phyloP scores from a whole-genome alignment of 352 stramenopile genomes.

The Discostella stelligera region DNA sequence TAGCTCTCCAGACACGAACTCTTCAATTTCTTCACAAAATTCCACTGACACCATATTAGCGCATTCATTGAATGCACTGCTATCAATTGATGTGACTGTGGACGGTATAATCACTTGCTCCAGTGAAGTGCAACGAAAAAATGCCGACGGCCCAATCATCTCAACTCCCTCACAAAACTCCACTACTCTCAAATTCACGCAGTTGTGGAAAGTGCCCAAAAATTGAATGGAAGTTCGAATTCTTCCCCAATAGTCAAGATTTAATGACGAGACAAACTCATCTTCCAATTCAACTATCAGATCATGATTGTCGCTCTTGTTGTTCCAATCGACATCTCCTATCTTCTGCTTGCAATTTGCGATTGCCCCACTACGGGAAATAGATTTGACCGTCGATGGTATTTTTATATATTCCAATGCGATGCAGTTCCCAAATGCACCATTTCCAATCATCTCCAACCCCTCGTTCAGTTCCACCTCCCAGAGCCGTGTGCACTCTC shows the following conservation, averaged over 20 bases:
- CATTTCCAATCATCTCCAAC: constrained; percentile 1
- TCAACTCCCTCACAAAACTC: not conserved
- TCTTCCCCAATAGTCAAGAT: no score
- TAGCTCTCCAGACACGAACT: no score
- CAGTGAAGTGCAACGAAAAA: constrained; percentile 1
- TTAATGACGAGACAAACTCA: no score
- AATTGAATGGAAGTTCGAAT: no score
- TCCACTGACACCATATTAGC: no score
- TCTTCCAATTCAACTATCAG: not conserved
- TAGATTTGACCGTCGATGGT: constrained; percentile 5
- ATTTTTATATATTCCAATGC: not conserved
- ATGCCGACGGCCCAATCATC: not conserved
- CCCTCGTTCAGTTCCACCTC: constrained; percentile 1
- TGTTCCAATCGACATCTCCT: not conserved
- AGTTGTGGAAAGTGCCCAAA: not conserved
- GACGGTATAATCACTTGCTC: not conserved
- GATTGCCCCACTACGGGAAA: not conserved
- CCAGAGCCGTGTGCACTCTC: not conserved
- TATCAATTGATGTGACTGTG: not conserved
- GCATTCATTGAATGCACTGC: not conserved
- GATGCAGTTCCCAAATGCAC: constrained; percentile 5
- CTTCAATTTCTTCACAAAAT: no score
- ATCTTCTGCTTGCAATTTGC: not conserved
- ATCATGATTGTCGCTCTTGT: not conserved
- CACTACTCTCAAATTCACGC: not conserved